Percentiles rank a stretch among this genome's conserved stretches.
phyloP scores from a whole-genome alignment of 306 rosid species.

The Castanea mollissima region DNA sequence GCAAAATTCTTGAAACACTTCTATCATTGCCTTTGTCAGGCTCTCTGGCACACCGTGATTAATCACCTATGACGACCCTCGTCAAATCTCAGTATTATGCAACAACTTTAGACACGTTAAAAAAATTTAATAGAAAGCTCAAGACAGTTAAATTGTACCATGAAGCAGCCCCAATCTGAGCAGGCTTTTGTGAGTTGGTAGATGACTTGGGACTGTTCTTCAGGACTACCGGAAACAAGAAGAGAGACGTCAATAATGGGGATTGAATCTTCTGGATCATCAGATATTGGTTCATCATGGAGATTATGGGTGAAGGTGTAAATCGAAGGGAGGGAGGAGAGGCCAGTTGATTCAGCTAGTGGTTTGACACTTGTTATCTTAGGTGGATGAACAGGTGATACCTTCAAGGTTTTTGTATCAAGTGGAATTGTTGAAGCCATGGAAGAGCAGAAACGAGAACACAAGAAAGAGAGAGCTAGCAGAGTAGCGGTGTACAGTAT shows the following conservation, averaged over 20 bases:
- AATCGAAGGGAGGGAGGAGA: slow-evolving; percentile 31
- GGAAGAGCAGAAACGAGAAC: no score
- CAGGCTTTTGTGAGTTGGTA: slow-evolving; percentile 45
- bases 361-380: slow-evolving; percentile 22
- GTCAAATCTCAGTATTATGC: neutral
- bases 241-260: slow-evolving; percentile 47
- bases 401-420: no score
- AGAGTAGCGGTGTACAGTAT: no score
- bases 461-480: no score
- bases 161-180: slow-evolving; percentile 52
- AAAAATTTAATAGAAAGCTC: neutral
- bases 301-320: slow-evolving; percentile 15
- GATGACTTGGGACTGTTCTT: slow-evolving; percentile 35
- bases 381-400: neutral
- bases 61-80: slow-evolving; percentile 37
- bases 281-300: neutral
- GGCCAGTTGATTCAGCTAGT: slow-evolving; percentile 30
- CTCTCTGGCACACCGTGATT: slow-evolving; percentile 32
- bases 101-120: no score
- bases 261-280: slow-evolving; percentile 17
- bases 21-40: slow-evolving; percentile 30
- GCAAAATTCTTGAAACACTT: slow-evolving; percentile 28
- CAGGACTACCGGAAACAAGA: slow-evolving; percentile 19
- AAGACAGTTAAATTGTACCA: slow-evolving; percentile 15
- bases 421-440: no score